Percentiles rank a stretch among this genome's conserved stretches.
These are phyloP conservation scores for Neonectria ditissima DNA, from an alignment of 2,329 filamentous ascomycete genomes.

Conservation along the genomic window DNA sequence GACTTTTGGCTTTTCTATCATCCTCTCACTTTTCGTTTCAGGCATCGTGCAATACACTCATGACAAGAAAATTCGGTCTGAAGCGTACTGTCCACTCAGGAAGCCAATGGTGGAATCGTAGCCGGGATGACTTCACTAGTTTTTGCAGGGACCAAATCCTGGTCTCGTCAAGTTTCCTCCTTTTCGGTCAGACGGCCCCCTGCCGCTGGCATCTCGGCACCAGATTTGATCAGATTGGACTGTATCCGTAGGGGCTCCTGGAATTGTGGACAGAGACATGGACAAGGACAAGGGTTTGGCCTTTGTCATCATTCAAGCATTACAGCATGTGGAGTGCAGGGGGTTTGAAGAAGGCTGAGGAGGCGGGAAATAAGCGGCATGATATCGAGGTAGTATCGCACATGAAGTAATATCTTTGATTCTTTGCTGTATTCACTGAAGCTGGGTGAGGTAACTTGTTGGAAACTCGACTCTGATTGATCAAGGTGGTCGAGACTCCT, in stretches of 20 bases:
- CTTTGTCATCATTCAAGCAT: constrained; percentile 8
- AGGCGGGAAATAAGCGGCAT: neutral
- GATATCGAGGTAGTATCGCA: neutral
- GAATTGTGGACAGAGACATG: constrained; percentile 5
- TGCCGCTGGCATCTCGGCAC: constrained; percentile 16
- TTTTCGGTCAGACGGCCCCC: constrained; percentile 11
- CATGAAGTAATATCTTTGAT: neutral
- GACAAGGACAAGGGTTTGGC: constrained; percentile 5
- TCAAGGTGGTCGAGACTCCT: neutral
- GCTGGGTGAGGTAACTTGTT: neutral
- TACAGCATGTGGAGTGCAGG: constrained; percentile 9
- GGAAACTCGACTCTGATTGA: neutral
- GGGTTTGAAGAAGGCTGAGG: neutral
- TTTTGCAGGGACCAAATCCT: neutral
- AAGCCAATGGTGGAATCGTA: neutral
- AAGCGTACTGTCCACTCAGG: neutral
- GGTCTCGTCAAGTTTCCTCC: constrained; percentile 5
- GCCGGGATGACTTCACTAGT: neutral
- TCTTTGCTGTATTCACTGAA: neutral
- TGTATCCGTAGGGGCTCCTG: constrained; percentile 8
- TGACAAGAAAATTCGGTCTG: neutral
- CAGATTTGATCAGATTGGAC: constrained; percentile 27
- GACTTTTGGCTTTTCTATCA: constrained; percentile 16
- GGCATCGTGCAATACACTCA: constrained; percentile 3
- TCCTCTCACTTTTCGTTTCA: constrained; percentile 15